Conservation (phyloP, 352 stramenopile species). For the Phytophthora melonis region DNA sequence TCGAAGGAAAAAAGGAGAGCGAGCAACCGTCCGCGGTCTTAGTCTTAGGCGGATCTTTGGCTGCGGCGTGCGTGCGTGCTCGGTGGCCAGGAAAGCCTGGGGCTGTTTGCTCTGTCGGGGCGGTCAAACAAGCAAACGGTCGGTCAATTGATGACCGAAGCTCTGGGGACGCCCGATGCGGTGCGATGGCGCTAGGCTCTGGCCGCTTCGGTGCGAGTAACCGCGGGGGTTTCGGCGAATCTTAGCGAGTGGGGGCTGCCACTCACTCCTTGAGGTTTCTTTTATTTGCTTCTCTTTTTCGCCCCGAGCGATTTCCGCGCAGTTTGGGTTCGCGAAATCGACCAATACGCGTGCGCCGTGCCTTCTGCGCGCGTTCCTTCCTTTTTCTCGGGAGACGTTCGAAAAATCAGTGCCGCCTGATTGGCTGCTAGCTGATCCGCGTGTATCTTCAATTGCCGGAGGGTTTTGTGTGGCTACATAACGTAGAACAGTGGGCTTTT, state of each 20-base stretch:
- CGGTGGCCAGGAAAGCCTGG: constrained; percentile 25
- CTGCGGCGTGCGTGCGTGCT: constrained; percentile 15
- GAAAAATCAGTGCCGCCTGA: constrained; percentile 29
- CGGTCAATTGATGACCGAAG: not conserved
- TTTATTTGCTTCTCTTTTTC: constrained; percentile 42
- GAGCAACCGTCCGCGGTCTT: constrained; percentile 20
- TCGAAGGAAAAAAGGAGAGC: constrained; percentile 30
- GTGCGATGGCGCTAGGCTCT: not conserved
- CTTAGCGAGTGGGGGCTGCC: constrained; percentile 37
- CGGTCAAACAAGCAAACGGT: not conserved
- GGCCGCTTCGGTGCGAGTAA: constrained; percentile 15
- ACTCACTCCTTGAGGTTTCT: constrained; percentile 21
- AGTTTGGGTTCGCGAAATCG: too few relatives aligned
- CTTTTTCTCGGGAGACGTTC: constrained; percentile 27
- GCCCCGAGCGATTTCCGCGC: not conserved
- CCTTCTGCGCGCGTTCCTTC: constrained; percentile 17
- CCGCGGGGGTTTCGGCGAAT: constrained; percentile 37
- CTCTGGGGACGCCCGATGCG: not conserved
- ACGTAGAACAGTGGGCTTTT: too few relatives aligned
- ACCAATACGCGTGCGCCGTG: not conserved
- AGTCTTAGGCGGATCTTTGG: constrained; percentile 16
- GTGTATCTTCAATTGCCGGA: constrained; percentile 17
- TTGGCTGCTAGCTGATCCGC: not conserved
- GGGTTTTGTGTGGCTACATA: too few relatives aligned
- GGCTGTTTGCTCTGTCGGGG: too few relatives aligned